Evolutionary conservation across 2,329 filamentous ascomycete genomes (phyloP).

Genomic region (Didymella exigua): DNA sequence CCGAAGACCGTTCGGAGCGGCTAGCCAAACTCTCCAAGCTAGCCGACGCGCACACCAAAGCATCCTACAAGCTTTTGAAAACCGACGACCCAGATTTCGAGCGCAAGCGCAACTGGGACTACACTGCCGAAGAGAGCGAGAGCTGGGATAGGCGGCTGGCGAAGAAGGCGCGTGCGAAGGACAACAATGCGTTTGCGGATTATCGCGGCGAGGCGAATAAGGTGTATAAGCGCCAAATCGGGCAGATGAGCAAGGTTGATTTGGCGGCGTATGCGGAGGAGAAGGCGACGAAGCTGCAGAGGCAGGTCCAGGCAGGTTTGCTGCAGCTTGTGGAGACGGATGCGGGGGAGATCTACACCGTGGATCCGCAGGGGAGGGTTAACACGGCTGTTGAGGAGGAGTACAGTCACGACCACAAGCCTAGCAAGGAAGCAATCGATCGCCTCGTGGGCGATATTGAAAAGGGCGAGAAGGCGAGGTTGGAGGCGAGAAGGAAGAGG

Average conservation of each 20-base stretch:
- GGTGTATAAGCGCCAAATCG: slow-evolving; percentile 89
- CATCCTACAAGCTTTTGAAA: slow-evolving; percentile 90
- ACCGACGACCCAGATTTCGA: slow-evolving; percentile 95
- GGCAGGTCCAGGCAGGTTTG: slow-evolving; percentile 80
- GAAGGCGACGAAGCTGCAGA: slow-evolving; percentile 83
- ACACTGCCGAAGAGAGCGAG: slow-evolving; percentile 94
- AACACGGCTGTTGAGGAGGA: slow-evolving; percentile 87
- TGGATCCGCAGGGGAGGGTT: slow-evolving; percentile 89
- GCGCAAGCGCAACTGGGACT: slow-evolving; percentile 97
- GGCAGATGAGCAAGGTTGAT: slow-evolving; percentile 71
- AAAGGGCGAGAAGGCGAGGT: slow-evolving; percentile 82
- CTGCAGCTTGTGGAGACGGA: slow-evolving; percentile 96
- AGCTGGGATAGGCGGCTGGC: slow-evolving; percentile 89
- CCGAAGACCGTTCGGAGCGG: slow-evolving; percentile 37
- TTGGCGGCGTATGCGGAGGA: slow-evolving; percentile 84
- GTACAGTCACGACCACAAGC: slow-evolving; percentile 81
- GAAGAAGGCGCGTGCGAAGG: slow-evolving; percentile 80
- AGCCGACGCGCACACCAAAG: slow-evolving; percentile 84
- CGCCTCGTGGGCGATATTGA: slow-evolving; percentile 82
- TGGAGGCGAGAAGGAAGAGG: slow-evolving; percentile 85
- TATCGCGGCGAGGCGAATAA: slow-evolving; percentile 87
- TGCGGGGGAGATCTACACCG: slow-evolving; percentile 82
- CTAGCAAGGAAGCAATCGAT: slow-evolving; percentile 85
- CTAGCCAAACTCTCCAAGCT: slow-evolving; percentile 71
- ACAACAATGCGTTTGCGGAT: slow-evolving; percentile 89